Conservation (phyloP, 2,329 filamentous ascomycete species). For the Verticillium longisporum region DNA sequence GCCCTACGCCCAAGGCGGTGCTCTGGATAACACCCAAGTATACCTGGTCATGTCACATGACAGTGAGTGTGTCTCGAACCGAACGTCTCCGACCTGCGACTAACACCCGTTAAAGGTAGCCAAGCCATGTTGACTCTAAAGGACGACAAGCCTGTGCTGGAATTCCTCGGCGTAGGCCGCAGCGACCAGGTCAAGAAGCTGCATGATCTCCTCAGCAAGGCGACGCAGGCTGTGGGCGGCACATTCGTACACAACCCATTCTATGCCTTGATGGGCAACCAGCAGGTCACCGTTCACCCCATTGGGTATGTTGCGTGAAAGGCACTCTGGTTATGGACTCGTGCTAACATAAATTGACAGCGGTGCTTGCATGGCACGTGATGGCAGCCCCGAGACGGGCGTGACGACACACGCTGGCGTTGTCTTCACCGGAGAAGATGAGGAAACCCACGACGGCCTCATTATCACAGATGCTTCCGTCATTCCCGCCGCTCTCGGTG, state of each 20-base stretch:
- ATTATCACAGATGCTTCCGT: slow-evolving; percentile 56
- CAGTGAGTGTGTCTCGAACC: slow-evolving; percentile 28
- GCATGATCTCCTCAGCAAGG: slow-evolving; percentile 42
- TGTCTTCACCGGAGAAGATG: slow-evolving; percentile 46
- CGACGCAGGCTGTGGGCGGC: slow-evolving; percentile 52
- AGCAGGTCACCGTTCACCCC: slow-evolving; percentile 59
- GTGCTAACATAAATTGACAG: slow-evolving; percentile 21
- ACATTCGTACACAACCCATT: slow-evolving; percentile 54
- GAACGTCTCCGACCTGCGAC: neutral
- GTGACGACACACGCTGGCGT: slow-evolving; percentile 56
- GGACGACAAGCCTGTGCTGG: slow-evolving; percentile 51
- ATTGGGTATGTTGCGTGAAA: slow-evolving; percentile 39
- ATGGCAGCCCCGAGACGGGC: slow-evolving; percentile 49
- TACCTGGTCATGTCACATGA: slow-evolving; percentile 65
- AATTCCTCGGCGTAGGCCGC: slow-evolving; percentile 52
- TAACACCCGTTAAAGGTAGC: slow-evolving; percentile 32
- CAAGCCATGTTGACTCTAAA: slow-evolving; percentile 53
- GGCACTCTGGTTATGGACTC: slow-evolving; percentile 1
- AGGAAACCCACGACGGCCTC: slow-evolving; percentile 48
- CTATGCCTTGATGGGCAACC: slow-evolving; percentile 45
- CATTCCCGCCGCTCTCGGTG: slow-evolving; percentile 55
- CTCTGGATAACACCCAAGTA: slow-evolving; percentile 52
- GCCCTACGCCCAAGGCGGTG: slow-evolving; percentile 48
- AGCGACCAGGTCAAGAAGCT: slow-evolving; percentile 47
- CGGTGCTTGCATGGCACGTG: slow-evolving; percentile 55